phyloP scores from a whole-genome alignment of 2,329 filamentous ascomycete species.

The Claviceps africana region DNA sequence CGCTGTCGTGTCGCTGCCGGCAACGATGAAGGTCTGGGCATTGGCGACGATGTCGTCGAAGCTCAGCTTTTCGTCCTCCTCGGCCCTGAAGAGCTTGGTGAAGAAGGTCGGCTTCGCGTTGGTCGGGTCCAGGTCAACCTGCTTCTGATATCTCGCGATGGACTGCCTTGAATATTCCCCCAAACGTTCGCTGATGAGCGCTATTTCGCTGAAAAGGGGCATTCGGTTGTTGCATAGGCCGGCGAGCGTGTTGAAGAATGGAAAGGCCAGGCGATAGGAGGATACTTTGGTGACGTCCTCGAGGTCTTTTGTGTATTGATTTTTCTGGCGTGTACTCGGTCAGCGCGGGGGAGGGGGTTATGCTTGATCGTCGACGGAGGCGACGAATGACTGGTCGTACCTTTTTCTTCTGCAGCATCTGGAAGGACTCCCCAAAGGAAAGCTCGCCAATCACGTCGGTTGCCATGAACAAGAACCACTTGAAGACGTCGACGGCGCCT shows the following conservation, averaged over 20 bases:
- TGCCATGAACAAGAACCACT: constrained; percentile 40
- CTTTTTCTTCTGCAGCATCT: constrained; percentile 34
- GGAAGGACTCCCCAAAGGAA: constrained; percentile 41
- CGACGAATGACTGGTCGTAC: too few relatives aligned
- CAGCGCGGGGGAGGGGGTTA: too few relatives aligned
- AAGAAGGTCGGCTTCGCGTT: constrained; percentile 20
- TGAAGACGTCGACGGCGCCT: constrained; percentile 30
- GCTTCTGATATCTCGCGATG: constrained; percentile 14
- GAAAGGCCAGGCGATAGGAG: constrained; percentile 16
- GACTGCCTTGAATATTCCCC: constrained; percentile 15
- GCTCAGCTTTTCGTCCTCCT: constrained; percentile 15
- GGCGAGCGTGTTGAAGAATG: constrained; percentile 13
- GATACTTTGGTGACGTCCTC: constrained; percentile 12
- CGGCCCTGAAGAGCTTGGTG: constrained; percentile 21
- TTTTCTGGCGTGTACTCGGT: constrained; percentile 11
- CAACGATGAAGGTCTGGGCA: constrained; percentile 31
- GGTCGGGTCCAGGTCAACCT: constrained; percentile 9
- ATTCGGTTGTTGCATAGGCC: constrained; percentile 9
- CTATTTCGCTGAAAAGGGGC: constrained; percentile 10
- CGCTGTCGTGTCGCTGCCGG: constrained; percentile 38
- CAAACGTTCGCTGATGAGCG: constrained; percentile 8
- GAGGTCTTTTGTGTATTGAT: constrained; percentile 26
- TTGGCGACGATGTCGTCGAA: constrained; percentile 23
- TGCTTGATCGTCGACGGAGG: too few relatives aligned
- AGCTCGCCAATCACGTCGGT: constrained; percentile 41